Base-by-base conservation (phyloP, 1,284 basidiomycete species). In the Ganoderma sp. region DNA sequence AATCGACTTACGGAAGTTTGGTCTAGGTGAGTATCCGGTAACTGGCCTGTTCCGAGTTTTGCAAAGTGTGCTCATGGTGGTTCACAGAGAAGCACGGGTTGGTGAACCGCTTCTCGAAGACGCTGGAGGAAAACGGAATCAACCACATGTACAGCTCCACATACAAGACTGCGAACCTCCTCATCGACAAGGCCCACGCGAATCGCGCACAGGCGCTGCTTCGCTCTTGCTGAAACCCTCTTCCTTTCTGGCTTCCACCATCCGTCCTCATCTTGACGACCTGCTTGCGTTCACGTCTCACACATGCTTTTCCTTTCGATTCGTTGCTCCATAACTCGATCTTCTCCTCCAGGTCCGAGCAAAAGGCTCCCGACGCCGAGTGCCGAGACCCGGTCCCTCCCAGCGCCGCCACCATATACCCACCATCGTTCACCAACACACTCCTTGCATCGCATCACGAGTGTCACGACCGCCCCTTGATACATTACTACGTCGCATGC, bases 91-190 rank as follows among this genome's bases (percentile, higher is more conserved):
- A 91, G 74, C 85, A 91, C 71, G 92, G 92, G 37, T 84, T 94
- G 10, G 90, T 94, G 63, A 92, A 87, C 75, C 87, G 88, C 48
- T 94, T 92, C 77, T 94, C 91, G 28, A 84, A 87, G 28, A 85
- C 91, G 14, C 84, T 94, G 10, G 87, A 91, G 69, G 84, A 87
- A 69, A 88, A 88, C 71, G 85, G 87, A 6, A 91, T 94, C 78
- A 90, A 92, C 77, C 93, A 94, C 79, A 91, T 94, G 85, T 94
- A 94, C 75, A 91, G 90, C 69, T 93, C 91, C 58, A 94, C 93
- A 14, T 91, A 89, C 75, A 92, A 93, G 79, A 94, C 93, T 17
- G 93, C 93, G 63, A 95, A 94, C 78, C 80, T 95, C 42, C 83
- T 94, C 73, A 92, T 92, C 63, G 77, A 78, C 70, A 77, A 75